phyloP scores from a whole-genome alignment of 1,139 yeast genomes.

The Blastobotrys elegans region DNA sequence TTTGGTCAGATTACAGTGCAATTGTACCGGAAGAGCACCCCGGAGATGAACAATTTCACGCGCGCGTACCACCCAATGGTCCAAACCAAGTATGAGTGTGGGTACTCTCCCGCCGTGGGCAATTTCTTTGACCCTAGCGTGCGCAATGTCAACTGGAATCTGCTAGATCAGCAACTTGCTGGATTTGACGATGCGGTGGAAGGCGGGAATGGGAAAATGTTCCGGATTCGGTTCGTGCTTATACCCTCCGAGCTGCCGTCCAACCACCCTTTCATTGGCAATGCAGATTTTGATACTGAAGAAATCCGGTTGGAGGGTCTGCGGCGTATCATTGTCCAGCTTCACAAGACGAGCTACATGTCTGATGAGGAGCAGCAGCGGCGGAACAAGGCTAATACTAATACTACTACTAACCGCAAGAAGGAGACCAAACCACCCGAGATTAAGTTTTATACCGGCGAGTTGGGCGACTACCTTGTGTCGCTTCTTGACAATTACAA shows the following conservation, averaged over 20 bases:
- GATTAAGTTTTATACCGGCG: constrained; percentile 80
- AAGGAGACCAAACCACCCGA: constrained; percentile 63
- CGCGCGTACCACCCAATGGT: constrained; percentile 50
- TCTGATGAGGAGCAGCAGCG: constrained; percentile 41
- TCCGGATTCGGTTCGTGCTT: constrained; percentile 76
- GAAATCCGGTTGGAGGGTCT: constrained; percentile 87
- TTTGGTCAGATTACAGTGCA: constrained; percentile 73
- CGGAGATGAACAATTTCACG: constrained; percentile 24
- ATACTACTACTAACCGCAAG: too few relatives aligned
- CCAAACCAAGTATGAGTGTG: constrained; percentile 72
- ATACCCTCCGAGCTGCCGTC: constrained; percentile 66
- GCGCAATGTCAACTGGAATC: constrained; percentile 77
- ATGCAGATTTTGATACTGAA: constrained; percentile 43
- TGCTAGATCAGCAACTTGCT: constrained; percentile 81
- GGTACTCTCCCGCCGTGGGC: constrained; percentile 54
- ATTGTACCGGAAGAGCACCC: constrained; percentile 44
- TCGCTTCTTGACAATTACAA: constrained; percentile 35
- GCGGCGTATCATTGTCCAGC: constrained; percentile 58
- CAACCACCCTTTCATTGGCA: constrained; percentile 11
- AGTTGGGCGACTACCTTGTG: constrained; percentile 57
- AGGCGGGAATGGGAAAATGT: constrained; percentile 42
- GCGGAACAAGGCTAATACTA: not conserved
- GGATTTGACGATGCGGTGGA: constrained; percentile 74
- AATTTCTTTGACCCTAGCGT: constrained; percentile 53
- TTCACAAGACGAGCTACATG: constrained; percentile 56